phyloP scores from a whole-genome alignment of 148 eudicot species.

The Dysphania ambrosioides region DNA sequence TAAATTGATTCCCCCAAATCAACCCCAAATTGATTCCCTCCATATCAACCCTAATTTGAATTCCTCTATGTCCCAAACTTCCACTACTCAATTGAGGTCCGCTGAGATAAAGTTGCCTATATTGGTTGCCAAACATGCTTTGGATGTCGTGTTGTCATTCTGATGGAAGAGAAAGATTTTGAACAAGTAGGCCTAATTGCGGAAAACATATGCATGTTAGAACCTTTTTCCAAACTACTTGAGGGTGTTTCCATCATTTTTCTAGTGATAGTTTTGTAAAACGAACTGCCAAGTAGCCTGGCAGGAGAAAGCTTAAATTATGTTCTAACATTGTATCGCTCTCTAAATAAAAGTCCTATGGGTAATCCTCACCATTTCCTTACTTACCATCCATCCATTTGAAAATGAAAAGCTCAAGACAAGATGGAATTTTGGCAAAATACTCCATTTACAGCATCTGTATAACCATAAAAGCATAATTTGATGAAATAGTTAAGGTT shows the following conservation, averaged over 20 bases:
- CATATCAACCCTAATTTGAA: too few relatives aligned
- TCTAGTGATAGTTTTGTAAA: constrained; percentile 27
- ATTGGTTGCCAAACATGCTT: constrained; percentile 46
- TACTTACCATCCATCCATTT: not conserved
- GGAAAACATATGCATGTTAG: constrained; percentile 57
- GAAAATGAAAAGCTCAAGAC: not conserved
- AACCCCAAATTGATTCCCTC: too few relatives aligned
- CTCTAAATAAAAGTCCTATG: not conserved
- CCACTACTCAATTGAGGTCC: constrained; percentile 28
- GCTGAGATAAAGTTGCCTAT: constrained; percentile 42
- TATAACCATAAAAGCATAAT: not conserved
- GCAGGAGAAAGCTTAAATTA: not conserved
- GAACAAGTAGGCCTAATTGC: constrained; percentile 49
- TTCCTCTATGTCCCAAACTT: constrained; percentile 33
- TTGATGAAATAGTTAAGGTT: too few relatives aligned
- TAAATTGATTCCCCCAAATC: too few relatives aligned
- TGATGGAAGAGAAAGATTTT: constrained; percentile 48
- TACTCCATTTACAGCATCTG: not conserved
- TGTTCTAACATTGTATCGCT: not conserved
- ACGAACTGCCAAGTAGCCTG: not conserved
- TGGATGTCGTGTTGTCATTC: constrained; percentile 48
- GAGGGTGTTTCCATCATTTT: constrained; percentile 25
- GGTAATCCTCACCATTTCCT: not conserved
- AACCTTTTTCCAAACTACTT: constrained; percentile 32
- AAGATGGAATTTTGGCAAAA: not conserved